Percentiles rank a stretch among this genome's conserved stretches.
phyloP scores from a whole-genome alignment of 805 yeast species.

The Vanderwaltozyma tropicalis region DNA sequence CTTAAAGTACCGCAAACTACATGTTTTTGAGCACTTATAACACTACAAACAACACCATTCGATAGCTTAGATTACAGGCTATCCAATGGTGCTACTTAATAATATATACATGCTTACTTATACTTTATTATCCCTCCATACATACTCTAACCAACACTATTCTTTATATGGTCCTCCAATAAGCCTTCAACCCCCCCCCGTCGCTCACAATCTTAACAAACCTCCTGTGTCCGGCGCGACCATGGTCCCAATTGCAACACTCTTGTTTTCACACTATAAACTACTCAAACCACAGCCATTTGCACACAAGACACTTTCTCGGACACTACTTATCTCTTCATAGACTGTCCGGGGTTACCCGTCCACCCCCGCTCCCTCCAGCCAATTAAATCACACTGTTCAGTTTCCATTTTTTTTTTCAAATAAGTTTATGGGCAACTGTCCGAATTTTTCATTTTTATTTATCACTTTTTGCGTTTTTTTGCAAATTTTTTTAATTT shows the following conservation, averaged over 20 bases:
- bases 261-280: too few species aligned
- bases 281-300: too few species aligned
- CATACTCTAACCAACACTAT: too few species aligned
- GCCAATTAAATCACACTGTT: constrained; percentile 15
- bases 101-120: background rate
- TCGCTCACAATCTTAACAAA: too few species aligned
- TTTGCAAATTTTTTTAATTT: background rate
- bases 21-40: background rate
- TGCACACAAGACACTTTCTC: background rate
- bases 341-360: constrained; percentile 5
- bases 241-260: background rate
- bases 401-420: background rate
- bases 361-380: constrained; percentile 1
- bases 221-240: background rate
- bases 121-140: background rate
- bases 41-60: constrained; percentile 1
- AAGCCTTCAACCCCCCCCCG: background rate
- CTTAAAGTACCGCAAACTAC: background rate
- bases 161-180: too few species aligned
- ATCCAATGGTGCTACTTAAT: background rate
- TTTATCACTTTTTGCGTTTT: constrained; percentile 16
- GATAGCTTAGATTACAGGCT: background rate
- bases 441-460: constrained; percentile 16
- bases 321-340: background rate
- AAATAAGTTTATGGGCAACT: background rate